Base-by-base conservation (phyloP, 164 flowering plant genomes). In the Dillenia suffruticosa region DNA sequence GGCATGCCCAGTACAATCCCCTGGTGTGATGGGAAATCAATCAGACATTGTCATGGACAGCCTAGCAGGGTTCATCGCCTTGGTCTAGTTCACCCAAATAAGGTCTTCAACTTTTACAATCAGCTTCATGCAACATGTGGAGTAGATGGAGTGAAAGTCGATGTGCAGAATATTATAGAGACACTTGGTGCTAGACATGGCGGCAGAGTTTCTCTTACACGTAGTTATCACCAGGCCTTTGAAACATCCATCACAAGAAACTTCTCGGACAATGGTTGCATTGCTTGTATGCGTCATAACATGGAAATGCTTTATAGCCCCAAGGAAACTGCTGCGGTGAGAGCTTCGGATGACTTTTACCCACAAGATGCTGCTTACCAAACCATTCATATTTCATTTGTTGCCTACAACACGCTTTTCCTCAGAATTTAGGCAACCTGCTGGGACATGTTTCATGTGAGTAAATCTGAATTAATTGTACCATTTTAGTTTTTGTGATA, bases 401-500 rank as follows among this genome's bases (percentile, higher is more conserved):
- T 94, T 48, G 95, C 92, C n/a, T 94, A 94, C 71, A 94, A 94
- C 70, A 76, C 89, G 3, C 75, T 94, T 9, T 94, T 94, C 79
- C 92, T 94, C 1, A 17, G 98, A 94, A 64, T 86, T 94, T 68
- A 94, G n/a, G 98, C 95, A 81, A 56, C 97, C 98, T 24, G 98
- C 58, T 94, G 98, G 98, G 98, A 94, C 64, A 94, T 94, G 98
- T 94, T 94, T 70, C 98, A 94, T 60, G 97, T 90, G 68, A 83
- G 93, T 49, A 12, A 9, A 32, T 8, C 9, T 50, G 24, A 44
- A n/a, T n/a, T n/a, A n/a, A n/a, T n/a, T n/a, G n/a, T n/a, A n/a
- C n/a, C n/a, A n/a, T n/a, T n/a, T n/a, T n/a, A n/a, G n/a, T n/a
- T n/a, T n/a, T n/a, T n/a, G n/a, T n/a, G n/a, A n/a, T n/a, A n/a